Evolutionary conservation across 345 rosid genomes (phyloP).

Genomic region (Alliaria petiolata): DNA sequence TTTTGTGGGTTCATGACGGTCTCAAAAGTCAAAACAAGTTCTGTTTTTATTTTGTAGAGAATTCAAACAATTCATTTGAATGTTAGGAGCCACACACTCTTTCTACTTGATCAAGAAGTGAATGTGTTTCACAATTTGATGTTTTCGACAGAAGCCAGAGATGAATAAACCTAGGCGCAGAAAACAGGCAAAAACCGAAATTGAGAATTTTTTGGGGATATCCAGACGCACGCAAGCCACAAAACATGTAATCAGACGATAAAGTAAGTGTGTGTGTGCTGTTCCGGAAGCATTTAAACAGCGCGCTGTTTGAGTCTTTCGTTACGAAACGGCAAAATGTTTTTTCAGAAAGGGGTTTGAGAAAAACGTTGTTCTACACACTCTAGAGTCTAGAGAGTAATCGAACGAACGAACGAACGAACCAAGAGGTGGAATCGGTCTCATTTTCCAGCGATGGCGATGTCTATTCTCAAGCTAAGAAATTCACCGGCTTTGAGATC

Average conservation of each 20-base stretch:
- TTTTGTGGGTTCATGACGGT: no score
- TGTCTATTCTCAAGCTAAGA: constrained; percentile 45
- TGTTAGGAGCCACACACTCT: no score
- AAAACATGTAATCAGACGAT: no score
- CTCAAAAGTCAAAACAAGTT: no score
- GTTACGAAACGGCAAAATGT: constrained; percentile 5
- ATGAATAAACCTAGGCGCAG: background rate
- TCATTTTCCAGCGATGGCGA: constrained; percentile 46
- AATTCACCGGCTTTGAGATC: constrained; percentile 34
- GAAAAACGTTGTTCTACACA: background rate
- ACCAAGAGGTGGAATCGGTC: background rate
- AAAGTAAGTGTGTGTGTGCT: no score
- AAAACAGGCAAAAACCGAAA: no score
- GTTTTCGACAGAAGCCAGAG: background rate
- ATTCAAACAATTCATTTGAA: background rate
- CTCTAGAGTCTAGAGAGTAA: background rate
- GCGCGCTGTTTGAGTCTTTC: background rate
- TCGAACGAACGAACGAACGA: background rate
- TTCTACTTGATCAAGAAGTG: no score
- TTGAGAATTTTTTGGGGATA: no score
- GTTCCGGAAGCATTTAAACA: background rate
- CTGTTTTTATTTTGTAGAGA: no score
- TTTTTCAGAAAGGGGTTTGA: background rate
- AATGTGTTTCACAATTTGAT: background rate
- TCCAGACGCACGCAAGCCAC: no score